Evolutionary conservation across 225 moss, liverwort and hornwort genomes (phyloP), one percentile per base, ranked within the genome.

Genomic region (Ulota crispa): DNA sequence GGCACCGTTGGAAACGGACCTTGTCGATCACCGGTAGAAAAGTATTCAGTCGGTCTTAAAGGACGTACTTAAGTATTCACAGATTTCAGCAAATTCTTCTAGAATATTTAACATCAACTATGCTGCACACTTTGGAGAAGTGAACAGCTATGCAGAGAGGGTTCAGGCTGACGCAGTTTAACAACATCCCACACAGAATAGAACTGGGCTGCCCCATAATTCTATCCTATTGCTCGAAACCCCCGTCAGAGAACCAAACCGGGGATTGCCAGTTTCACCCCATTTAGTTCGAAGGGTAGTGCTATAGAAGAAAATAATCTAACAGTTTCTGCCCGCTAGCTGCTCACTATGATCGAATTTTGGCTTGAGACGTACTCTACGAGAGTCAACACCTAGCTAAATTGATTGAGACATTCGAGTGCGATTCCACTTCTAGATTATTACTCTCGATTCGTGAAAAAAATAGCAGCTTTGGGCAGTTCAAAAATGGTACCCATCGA

Each of bases 231-330:
- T 78, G 62, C 20, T 68, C 73, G 1, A 78, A 89, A 36, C 89
- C 83, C 1, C 82, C 84, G 9, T 85, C 87, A 0, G 83, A 78
- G 7, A 81, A 90, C 20, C 76, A 87, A n/a, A 73, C 84, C 3
- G 83, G 79, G 0, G 82, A 69, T 36, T 88, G 84, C 2, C 86
- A 82, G 8, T 65, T 73, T 64, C 88, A 84, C 3, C 84, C 86
- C 1, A 78, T 84, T 16, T 78, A 75, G 55, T 59, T 18, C 1
- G 30, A 37, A 62, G 43, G 14, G 14, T n/a, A 78, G 9, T 59
- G 26, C 26, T 26, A 12, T 2, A 12, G 12, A 24, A 59, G 26
- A 59, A 4, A 59, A 59, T 4, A 59, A 59, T 4, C 10, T 5
- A 59, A 59, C 1, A 26, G 4, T 23, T 3, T 23, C 2, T 9